These are phyloP conservation scores for Prunus salicina DNA, from an alignment of 306 rosid genomes.

Conservation along the genomic window DNA sequence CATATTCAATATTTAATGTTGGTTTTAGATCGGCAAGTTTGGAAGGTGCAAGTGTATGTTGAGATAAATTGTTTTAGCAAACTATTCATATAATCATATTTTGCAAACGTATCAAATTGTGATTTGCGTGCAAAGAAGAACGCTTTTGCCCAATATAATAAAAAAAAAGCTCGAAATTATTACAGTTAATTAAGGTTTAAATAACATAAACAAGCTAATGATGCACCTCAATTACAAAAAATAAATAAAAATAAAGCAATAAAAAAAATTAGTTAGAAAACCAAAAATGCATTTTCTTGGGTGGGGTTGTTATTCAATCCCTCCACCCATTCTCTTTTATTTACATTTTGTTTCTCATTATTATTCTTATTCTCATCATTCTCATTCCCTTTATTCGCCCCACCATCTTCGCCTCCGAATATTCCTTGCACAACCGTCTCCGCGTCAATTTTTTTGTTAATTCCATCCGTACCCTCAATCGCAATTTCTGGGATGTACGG, in stretches of 20 bases:
- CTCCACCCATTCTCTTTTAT: slow-evolving; percentile 33
- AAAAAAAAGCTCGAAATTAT: no score
- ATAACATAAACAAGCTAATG: background rate
- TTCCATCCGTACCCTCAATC: slow-evolving; percentile 28
- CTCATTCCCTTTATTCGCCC: background rate
- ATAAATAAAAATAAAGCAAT: background rate
- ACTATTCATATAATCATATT: no score
- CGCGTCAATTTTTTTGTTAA: slow-evolving; percentile 35
- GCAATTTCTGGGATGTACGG: slow-evolving; percentile 61
- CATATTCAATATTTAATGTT: background rate
- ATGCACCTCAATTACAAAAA: background rate
- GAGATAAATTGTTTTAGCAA: no score
- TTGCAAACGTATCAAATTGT: no score
- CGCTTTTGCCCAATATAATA: no score
- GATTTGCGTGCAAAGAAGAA: no score
- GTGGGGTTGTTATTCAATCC: slow-evolving; percentile 18
- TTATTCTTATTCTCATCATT: background rate
- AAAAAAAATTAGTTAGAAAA: slow-evolving; percentile 35
- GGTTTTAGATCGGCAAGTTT: background rate
- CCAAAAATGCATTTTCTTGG: slow-evolving; percentile 27
- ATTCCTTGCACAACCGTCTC: slow-evolving; percentile 57
- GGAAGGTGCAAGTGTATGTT: no score
- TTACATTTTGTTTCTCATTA: background rate
- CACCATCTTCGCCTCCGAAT: slow-evolving; percentile 23
- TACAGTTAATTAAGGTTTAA: background rate